A percentile compares a stretch with the other conserved stretches of the same genome.
These are phyloP conservation scores for Halophytophthora polymorphica DNA, from an alignment of 352 stramenopile species.

Conservation along the genomic window DNA sequence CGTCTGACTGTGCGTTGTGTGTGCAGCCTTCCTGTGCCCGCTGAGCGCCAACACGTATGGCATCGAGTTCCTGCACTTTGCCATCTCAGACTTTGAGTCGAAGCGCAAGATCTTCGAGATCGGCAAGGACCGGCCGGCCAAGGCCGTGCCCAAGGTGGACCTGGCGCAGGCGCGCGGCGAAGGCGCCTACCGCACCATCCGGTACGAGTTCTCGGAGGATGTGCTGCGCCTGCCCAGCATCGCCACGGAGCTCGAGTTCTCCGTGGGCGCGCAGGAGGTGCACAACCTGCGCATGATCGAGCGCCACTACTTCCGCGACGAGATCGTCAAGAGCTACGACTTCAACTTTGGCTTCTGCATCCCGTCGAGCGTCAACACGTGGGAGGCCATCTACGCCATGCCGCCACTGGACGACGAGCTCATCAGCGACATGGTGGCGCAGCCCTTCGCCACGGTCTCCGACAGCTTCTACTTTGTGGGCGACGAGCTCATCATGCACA, in stretches of 20 bases:
- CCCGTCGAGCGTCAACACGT: conserved; percentile 93
- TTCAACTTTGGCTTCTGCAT: conserved; percentile 97
- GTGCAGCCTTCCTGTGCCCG: conserved; percentile 91
- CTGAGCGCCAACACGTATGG: conserved; percentile 92
- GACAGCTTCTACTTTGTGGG: conserved; percentile 97
- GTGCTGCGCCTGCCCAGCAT: conserved; percentile 90
- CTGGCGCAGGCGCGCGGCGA: conserved; percentile 85
- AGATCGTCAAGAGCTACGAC: conserved; percentile 95
- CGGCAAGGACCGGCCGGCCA: conserved; percentile 64
- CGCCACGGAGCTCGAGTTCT: conserved; percentile 91
- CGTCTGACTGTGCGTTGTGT: conserved; percentile 3
- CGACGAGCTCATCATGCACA: conserved; percentile 96
- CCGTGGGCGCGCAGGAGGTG: conserved; percentile 88
- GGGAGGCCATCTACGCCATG: conserved; percentile 94
- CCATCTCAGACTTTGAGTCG: conserved; percentile 93
- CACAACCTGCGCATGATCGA: conserved; percentile 95
- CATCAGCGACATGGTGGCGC: conserved; percentile 92
- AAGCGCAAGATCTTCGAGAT: conserved; percentile 96
- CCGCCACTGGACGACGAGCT: conserved; percentile 92
- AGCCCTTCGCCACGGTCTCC: conserved; percentile 92
- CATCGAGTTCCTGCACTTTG: conserved; percentile 95
- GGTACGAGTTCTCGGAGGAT: conserved; percentile 95
- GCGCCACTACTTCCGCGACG: conserved; percentile 94
- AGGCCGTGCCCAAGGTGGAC: conserved; percentile 81
- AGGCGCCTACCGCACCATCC: conserved; percentile 89